Evolutionary conservation across 352 stramenopile species (phyloP).

Genomic region (Pythium guiyangense): DNA sequence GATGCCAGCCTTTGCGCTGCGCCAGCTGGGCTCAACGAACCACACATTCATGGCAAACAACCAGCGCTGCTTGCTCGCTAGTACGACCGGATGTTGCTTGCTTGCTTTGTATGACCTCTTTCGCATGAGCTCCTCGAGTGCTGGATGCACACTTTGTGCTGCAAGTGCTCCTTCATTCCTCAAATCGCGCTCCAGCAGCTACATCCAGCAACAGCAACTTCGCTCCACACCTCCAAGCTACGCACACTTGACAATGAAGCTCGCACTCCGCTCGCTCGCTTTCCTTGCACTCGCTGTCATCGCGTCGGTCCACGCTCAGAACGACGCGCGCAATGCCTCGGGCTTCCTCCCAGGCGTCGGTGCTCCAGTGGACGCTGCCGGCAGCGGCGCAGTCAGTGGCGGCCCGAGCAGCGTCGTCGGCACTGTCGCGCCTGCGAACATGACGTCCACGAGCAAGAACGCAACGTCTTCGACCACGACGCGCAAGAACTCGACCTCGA

Average conservation of each 20-base stretch:
- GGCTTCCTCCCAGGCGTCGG: constrained; percentile 13
- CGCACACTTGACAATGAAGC: constrained; percentile 4
- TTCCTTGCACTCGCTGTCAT: constrained; percentile 1
- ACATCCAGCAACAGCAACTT: no score
- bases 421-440: background rate
- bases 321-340: constrained; percentile 1
- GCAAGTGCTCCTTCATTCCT: no score
- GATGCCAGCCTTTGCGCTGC: no score
- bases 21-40: no score
- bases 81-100: no score
- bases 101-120: no score
- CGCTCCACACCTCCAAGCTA: no score
- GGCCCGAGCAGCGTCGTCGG: constrained; percentile 9
- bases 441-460: constrained; percentile 5
- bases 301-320: background rate
- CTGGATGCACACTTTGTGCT: no score
- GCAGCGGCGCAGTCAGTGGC: constrained; percentile 7
- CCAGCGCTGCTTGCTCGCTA: no score
- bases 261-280: constrained; percentile 1
- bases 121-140: no score
- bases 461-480: constrained; percentile 10
- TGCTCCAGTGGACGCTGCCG: constrained; percentile 3
- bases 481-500: constrained; percentile 12
- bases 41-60: no score
- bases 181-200: no score